Conservation (phyloP, 148 eudicot genomes). For the Cornus kousa region DNA sequence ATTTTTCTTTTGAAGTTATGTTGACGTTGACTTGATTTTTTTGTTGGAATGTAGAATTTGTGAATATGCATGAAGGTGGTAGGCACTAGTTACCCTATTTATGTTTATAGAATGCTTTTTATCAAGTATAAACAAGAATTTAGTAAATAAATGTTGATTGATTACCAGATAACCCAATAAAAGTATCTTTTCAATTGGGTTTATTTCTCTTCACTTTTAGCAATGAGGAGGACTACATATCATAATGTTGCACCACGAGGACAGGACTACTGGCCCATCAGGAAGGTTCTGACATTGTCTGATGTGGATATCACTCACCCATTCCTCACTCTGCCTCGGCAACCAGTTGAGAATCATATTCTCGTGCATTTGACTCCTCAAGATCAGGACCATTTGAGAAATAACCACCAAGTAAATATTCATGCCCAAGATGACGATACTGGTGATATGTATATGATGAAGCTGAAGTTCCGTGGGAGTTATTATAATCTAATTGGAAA, state of each 20-base stretch:
- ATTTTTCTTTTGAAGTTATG: not conserved
- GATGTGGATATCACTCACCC: conserved; percentile 3
- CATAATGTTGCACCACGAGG: conserved; percentile 11
- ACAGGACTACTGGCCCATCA: conserved; percentile 7
- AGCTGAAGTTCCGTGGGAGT: conserved; percentile 1
- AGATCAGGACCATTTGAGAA: not conserved
- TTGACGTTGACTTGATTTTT: conserved; percentile 7
- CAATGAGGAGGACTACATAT: conserved; percentile 21
- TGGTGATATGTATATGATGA: not conserved
- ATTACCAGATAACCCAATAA: not conserved
- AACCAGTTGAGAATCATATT: not conserved
- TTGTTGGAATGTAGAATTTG: not conserved
- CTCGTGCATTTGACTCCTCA: not conserved
- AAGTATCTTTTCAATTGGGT: not conserved
- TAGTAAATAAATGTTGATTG: not conserved
- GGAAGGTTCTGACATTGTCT: not conserved
- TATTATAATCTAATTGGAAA: not conserved
- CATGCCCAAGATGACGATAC: not conserved
- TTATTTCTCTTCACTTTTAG: not conserved
- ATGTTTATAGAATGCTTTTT: not conserved
- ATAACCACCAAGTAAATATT: not conserved
- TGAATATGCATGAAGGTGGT: not conserved
- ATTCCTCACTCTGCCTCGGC: not conserved
- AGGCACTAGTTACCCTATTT: not conserved
- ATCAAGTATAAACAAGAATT: not conserved